Conservation (phyloP, 2,329 filamentous ascomycete genomes). For the Periconia digitata region DNA sequence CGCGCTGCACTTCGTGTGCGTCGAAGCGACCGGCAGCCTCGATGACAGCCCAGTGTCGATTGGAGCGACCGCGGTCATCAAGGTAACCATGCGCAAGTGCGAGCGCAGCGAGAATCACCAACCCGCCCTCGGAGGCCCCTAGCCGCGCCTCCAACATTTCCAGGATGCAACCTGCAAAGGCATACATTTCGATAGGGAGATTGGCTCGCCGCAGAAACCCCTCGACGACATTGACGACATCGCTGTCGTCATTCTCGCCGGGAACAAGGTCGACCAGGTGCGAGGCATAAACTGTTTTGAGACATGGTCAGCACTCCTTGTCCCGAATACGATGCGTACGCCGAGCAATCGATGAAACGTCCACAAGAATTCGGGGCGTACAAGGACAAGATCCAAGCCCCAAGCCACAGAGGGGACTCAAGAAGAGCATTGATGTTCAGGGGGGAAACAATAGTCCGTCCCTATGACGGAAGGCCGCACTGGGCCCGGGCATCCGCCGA, state of each 20-base stretch:
- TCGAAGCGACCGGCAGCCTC: conserved; percentile 28
- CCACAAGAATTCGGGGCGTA: neutral
- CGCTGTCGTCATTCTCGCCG: conserved; percentile 30
- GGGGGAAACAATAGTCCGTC: neutral
- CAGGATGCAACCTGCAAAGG: conserved; percentile 42
- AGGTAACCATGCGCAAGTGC: conserved; percentile 39
- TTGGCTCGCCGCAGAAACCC: conserved; percentile 33
- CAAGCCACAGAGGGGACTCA: neutral
- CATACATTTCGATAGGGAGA: conserved; percentile 38
- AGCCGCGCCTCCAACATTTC: conserved; percentile 14
- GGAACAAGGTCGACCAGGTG: conserved; percentile 42
- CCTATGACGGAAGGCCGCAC: conserved; percentile 3
- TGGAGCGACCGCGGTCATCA: conserved; percentile 31
- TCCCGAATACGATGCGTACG: neutral
- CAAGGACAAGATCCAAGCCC: neutral
- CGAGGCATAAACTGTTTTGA: conserved; percentile 36
- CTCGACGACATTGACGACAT: conserved; percentile 25
- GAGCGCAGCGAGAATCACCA: conserved; percentile 41
- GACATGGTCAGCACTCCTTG: conserved; percentile 17
- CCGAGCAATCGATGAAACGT: neutral
- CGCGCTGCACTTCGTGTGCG: conserved; percentile 33
- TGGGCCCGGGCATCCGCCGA: neutral
- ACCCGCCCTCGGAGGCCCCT: conserved; percentile 19
- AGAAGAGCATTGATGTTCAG: conserved; percentile 4
- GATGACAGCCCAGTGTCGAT: conserved; percentile 36